Evolutionary conservation across 345 rosid genomes (phyloP), one percentile per base, ranked within the genome.

Genomic region (Streptanthus diversifolius): DNA sequence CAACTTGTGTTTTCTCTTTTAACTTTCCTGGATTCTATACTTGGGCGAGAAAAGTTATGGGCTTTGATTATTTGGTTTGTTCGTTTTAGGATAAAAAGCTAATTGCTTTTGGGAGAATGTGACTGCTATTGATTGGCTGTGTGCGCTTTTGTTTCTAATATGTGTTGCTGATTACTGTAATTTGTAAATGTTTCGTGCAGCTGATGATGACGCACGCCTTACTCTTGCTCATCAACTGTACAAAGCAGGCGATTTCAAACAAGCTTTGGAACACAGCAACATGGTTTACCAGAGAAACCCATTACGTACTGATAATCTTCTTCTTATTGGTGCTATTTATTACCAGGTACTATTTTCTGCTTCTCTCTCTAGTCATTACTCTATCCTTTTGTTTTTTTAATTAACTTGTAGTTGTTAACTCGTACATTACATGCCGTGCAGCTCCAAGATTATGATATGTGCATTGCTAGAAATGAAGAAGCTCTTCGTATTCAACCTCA

Each of bases 381-480:
- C 39, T 37, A 10, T 47, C 15, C 12, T 47, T 7, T 54, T n/a
- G 8, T 22, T 56, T 48, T 56, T 48, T 66, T 2, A 8, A 3
- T 35, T 33, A n/a, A 39, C 21, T n/a, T n/a, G n/a, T 44, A 6
- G 71, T 73, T 39, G 37, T 63, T 74, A 48, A 62, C 35, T 40
- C 3, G 18, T 35, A 21, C 47, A 10, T 9, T 61, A n/a, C 18
- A 10, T 68, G 65, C 37, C 5, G 4, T 57, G 67, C 70, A 95
- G 99, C 78, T 95, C 79, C 99, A 88, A 70, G 93, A 95, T 51
- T 92, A 86, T 85, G 99, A 95, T 81, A 88, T 86, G 91, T 95
- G 99, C 90, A 90, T 95, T 65, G 79, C 84, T 3, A 90, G 86
- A 81, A 95, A 95, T 70, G 95, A 95, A 79, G 99, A 95, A 83